A percentile compares a stretch with the other conserved stretches of the same genome.
Evolutionary conservation across 352 stramenopile genomes (phyloP).

Genomic region (Aphanomyces euteiches): DNA sequence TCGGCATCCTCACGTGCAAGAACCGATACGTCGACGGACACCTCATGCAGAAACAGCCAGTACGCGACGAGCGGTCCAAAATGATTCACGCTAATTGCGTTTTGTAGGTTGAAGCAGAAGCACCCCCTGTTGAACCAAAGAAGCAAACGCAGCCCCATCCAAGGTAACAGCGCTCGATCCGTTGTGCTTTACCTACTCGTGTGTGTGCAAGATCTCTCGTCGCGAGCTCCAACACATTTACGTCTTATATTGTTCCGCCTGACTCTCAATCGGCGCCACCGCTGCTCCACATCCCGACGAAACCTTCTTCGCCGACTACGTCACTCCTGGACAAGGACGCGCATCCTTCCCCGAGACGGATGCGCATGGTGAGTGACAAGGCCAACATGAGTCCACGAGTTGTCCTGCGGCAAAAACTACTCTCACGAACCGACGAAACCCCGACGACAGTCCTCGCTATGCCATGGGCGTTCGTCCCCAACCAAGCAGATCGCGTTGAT

Average conservation of each 20-base stretch:
- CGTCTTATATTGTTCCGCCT: constrained; percentile 12
- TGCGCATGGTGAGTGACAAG: background rate
- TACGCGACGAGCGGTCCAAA: constrained; percentile 21
- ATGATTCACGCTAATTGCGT: no score
- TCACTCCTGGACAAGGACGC: background rate
- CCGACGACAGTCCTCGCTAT: constrained; percentile 12
- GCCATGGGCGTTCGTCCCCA: constrained; percentile 11
- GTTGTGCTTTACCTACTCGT: background rate
- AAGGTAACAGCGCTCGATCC: background rate
- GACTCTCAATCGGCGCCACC: background rate
- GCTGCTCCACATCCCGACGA: background rate
- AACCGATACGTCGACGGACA: constrained; percentile 50
- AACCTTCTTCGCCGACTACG: constrained; percentile 7
- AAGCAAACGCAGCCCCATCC: no score
- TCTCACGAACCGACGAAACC: background rate
- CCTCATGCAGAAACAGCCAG: constrained; percentile 48
- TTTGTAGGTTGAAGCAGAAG: no score
- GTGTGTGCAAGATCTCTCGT: constrained; percentile 11
- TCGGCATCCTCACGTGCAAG: constrained; percentile 51
- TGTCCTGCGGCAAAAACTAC: constrained; percentile 8
- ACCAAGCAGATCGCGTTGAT: background rate
- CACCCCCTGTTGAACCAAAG: no score
- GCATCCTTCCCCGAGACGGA: background rate
- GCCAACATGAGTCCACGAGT: background rate
- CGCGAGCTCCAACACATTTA: constrained; percentile 7